Evolutionary conservation across 2,329 filamentous ascomycete species (phyloP).

Genomic region (Neofusicoccum sp.): DNA sequence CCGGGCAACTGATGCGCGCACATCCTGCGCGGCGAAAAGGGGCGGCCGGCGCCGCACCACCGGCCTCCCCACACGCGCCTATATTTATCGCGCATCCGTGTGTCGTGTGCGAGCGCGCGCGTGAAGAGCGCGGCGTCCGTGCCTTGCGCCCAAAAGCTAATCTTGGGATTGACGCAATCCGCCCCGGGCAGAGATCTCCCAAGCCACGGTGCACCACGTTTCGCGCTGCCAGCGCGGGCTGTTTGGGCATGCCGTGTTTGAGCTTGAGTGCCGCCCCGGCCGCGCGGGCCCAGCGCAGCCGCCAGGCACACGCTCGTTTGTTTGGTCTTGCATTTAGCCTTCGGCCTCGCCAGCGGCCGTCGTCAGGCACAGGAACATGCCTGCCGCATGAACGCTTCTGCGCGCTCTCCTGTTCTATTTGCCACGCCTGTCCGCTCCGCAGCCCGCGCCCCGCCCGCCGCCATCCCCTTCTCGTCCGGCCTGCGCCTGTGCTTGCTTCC

Average conservation of each 20-base stretch:
- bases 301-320: background rate
- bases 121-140: conserved; percentile 10
- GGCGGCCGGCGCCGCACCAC: background rate
- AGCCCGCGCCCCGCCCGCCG: background rate
- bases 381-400: conserved; percentile 3
- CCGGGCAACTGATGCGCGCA: background rate
- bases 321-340: conserved; percentile 13
- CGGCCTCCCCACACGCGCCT: conserved; percentile 14
- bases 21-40: conserved; percentile 3
- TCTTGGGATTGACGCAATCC: conserved; percentile 13
- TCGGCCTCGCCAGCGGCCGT: background rate
- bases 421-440: background rate
- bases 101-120: background rate
- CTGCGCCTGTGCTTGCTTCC: background rate
- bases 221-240: conserved; percentile 3
- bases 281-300: background rate
- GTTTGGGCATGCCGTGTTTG: conserved; percentile 13
- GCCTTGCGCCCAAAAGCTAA: background rate
- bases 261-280: conserved; percentile 1
- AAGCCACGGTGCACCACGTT: conserved; percentile 16
- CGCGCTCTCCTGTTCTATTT: conserved; percentile 2
- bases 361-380: conserved; percentile 7
- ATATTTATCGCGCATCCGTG: conserved; percentile 14
- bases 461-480: background rate
- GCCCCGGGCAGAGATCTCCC: conserved; percentile 9